Percentiles rank a stretch among this genome's conserved stretches.
phyloP scores from a whole-genome alignment of 805 yeast genomes.

The Candida silvicultrix region DNA sequence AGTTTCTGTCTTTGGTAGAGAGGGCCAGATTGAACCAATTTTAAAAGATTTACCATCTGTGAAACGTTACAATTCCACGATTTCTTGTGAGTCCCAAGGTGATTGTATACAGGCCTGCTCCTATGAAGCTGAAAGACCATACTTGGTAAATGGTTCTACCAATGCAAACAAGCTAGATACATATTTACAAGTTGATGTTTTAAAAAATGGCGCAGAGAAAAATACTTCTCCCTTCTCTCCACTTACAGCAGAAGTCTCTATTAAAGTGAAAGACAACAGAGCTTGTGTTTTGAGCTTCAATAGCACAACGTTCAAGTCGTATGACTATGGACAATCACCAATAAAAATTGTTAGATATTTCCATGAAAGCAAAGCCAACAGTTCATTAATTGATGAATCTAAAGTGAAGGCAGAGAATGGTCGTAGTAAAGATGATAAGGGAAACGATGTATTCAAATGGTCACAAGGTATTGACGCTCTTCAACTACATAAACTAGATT shows the following conservation, averaged over 20 bases:
- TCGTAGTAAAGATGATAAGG: slow-evolving; percentile 26
- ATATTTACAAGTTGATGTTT: slow-evolving; percentile 43
- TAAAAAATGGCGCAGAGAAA: slow-evolving; percentile 39
- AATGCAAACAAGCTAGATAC: slow-evolving; percentile 30
- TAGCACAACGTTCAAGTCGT: slow-evolving; percentile 33
- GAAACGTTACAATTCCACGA: slow-evolving; percentile 25
- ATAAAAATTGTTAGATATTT: slow-evolving; percentile 56
- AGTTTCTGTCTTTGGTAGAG: slow-evolving; percentile 46
- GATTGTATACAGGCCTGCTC: slow-evolving; percentile 50
- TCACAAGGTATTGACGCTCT: slow-evolving; percentile 59
- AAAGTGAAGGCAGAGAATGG: slow-evolving; percentile 15
- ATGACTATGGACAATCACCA: slow-evolving; percentile 40
- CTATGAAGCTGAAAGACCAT: slow-evolving; percentile 45
- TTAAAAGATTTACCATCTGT: slow-evolving; percentile 62
- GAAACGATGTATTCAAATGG: slow-evolving; percentile 44
- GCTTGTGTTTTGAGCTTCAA: slow-evolving; percentile 59
- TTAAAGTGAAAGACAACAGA: slow-evolving; percentile 56
- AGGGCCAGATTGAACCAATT: slow-evolving; percentile 39
- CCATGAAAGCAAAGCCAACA: slow-evolving; percentile 22
- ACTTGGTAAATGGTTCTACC: slow-evolving; percentile 32
- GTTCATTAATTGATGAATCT: slow-evolving; percentile 2
- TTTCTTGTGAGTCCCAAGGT: slow-evolving; percentile 29
- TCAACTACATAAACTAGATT: slow-evolving; percentile 57
- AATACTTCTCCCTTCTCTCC: slow-evolving; percentile 55
- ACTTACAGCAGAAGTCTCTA: slow-evolving; percentile 52